Evolutionary conservation across 1,284 basidiomycete genomes (phyloP), one percentile per base, ranked within the genome.

Genomic region (Tremellales sp.): DNA sequence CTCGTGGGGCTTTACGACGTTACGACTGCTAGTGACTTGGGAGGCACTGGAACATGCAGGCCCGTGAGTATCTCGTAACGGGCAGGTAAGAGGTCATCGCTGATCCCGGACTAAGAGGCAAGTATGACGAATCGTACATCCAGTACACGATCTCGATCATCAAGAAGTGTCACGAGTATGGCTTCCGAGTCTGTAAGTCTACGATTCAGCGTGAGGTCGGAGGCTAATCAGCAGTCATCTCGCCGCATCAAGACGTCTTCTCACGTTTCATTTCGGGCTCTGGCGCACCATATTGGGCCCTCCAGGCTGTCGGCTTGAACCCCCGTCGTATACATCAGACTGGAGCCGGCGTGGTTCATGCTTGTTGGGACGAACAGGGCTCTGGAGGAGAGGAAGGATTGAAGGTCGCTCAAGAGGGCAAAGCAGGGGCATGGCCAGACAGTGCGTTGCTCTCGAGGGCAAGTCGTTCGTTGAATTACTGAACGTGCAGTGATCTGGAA

Each of bases 11-110:
- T 97, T 92, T 76, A 97, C 92, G 64, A 79, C 86, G 65, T 74
- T 97, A 11, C 78, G 94, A 41, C 96, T 89, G 68, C 84, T 92
- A 17, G 81, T 97, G 24, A 86, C 87, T 0, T 98, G 94, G 94
- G 94, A 98, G 69, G 82, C 89, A 0, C 73, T 97, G 21, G 94
- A 97, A 72, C 92, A 92, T 70, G 83, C 81, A 50, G 93, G 91
- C 68, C 94, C 94, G 88, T 93, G 70, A 83, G 90, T 86, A 1
- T 8, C 15, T 6, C 31, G 26, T 24, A 25, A n/a, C n/a, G n/a
- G n/a, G n/a, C n/a, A n/a, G n/a, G n/a, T n/a, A n/a, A n/a, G n/a
- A n/a, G n/a, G n/a, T n/a, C n/a, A n/a, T n/a, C n/a, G n/a, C n/a
- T n/a, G 35, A 46, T 40, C 44, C 22, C 21, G 11, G 43, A 31